Percentiles rank a stretch among this genome's conserved stretches.
Evolutionary conservation across 192 early-diverging fungal genomes (phyloP).

Genomic region (Endogone sp.): DNA sequence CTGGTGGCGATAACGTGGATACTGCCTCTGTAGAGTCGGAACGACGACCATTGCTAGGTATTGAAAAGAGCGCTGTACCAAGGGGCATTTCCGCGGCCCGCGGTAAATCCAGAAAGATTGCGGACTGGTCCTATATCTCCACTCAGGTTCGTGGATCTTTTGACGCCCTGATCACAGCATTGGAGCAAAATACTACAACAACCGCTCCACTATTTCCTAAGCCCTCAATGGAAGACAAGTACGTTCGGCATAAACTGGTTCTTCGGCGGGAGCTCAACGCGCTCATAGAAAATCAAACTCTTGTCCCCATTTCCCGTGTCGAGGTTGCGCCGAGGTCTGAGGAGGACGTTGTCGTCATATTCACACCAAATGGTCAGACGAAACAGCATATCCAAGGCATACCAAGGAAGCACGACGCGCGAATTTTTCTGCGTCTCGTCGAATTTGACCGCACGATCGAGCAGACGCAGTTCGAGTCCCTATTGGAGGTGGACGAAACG

Average conservation of each 20-base stretch:
- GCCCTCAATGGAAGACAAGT: slow-evolving; percentile 63
- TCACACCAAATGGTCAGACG: slow-evolving; percentile 54
- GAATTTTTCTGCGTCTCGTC: slow-evolving; percentile 77
- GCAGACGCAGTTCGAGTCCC: slow-evolving; percentile 73
- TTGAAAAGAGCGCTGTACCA: slow-evolving; percentile 1
- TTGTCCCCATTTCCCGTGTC: slow-evolving; percentile 57
- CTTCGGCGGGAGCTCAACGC: slow-evolving; percentile 71
- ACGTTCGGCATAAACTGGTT: slow-evolving; percentile 62
- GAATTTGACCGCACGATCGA: slow-evolving; percentile 85
- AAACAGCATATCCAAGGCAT: slow-evolving; percentile 63
- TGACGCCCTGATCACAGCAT: slow-evolving; percentile 53
- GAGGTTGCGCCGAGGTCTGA: slow-evolving; percentile 63
- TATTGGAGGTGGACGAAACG: slow-evolving; percentile 50
- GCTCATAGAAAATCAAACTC: slow-evolving; percentile 63
- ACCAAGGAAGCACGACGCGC: slow-evolving; percentile 77
- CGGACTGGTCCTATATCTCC: slow-evolving; percentile 35
- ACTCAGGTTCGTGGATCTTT: slow-evolving; percentile 38
- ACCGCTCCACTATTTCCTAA: slow-evolving; percentile 66
- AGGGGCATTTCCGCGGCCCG: slow-evolving; percentile 33
- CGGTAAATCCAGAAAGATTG: slow-evolving; percentile 24
- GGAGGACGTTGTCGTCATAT: slow-evolving; percentile 71
- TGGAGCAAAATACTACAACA: slow-evolving; percentile 60
- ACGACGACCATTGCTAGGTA: slow-evolving; percentile 4
- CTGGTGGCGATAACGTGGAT: background rate
- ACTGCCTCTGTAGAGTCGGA: background rate